A percentile compares a stretch with the other conserved stretches of the same genome.
Evolutionary conservation across 306 rosid species (phyloP).

Genomic region (Ormosia emarginata): DNA sequence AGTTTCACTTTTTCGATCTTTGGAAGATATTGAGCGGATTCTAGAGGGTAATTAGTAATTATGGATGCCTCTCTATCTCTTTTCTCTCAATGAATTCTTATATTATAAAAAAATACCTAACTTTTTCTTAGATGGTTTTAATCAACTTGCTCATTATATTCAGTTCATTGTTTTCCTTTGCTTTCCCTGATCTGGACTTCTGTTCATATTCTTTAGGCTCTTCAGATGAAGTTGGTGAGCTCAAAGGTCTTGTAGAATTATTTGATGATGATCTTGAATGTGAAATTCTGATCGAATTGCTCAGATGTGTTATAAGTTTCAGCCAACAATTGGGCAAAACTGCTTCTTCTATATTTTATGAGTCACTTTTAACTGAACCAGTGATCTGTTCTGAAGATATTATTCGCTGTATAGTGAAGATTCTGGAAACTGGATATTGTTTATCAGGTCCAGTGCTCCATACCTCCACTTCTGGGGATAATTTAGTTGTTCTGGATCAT

Average conservation of each 20-base stretch:
- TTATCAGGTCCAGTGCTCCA: slow-evolving; percentile 41
- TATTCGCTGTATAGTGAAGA: slow-evolving; percentile 55
- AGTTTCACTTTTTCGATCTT: slow-evolving; percentile 68
- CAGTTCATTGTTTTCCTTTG: background rate
- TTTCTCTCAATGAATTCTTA: background rate
- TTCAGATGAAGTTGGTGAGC: slow-evolving; percentile 60
- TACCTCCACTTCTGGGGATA: slow-evolving; percentile 43
- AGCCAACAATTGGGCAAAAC: slow-evolving; percentile 84
- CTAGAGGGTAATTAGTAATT: slow-evolving; percentile 60
- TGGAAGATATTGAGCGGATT: slow-evolving; percentile 82
- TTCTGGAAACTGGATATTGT: slow-evolving; percentile 72
- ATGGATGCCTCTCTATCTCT: background rate
- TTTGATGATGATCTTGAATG: slow-evolving; percentile 47
- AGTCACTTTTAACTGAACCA: slow-evolving; percentile 53
- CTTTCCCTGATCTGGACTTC: background rate
- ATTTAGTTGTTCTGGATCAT: slow-evolving; percentile 49
- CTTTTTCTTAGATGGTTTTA: background rate
- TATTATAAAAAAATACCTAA: background rate
- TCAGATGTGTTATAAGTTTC: slow-evolving; percentile 60
- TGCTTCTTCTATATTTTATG: slow-evolving; percentile 73
- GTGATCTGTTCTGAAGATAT: slow-evolving; percentile 66
- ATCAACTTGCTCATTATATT: slow-evolving; percentile 4
- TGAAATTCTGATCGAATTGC: slow-evolving; percentile 61
- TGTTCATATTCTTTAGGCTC: slow-evolving; percentile 46
- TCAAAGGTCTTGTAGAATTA: slow-evolving; percentile 43